Base-by-base conservation (phyloP, 768 basidiomycete species). In the Arthromyces matolae region DNA sequence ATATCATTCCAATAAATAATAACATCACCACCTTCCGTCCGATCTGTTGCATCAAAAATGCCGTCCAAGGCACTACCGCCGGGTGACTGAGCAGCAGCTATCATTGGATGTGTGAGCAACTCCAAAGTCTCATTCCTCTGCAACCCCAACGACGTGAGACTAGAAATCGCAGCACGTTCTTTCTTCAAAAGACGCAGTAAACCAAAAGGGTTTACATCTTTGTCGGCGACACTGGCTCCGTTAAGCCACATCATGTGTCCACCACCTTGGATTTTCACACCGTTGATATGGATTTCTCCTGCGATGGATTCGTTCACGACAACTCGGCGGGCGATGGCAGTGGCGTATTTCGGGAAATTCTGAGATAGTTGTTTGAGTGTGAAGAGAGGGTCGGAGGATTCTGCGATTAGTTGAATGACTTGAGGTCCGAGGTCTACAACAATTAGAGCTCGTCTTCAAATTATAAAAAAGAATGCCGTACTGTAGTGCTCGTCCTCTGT, bases 1-100 rank as follows among this genome's bases (percentile, higher is more conserved):
- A 98, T 66, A 60, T 99, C 84, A 64, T 98, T 99, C 85, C 86
- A 89, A 81, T 89, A 98, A 1, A 84, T 60, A 31, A 94, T 76
- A 3, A 87, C 74, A 28, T 68, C 74, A 0, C 85, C 91, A 1
- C 79, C 90, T 62, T 99, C 96, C 3, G 61, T 58, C 14, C 89
- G 72, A 65, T 99, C 95, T 49, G 88, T 92, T 1, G 93, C 86
- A 64, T 98, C 96, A 48, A 95, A 86, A n/a, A 96, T 55, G 1
- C 85, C 89, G 45, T 89, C 86, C 42, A 80, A 56, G 4, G 74
- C 76, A 12, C 65, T 68, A 31, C 71, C 75, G n/a, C n/a, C n/a
- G n/a, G n/a, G n/a, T n/a, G 69, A 68, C 49, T 82, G 78, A 1
- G 79, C 66, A 2, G 64, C 61, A 1, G 75, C 75, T 41, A 93